phyloP scores from a whole-genome alignment of 1,284 basidiomycete species.

The Golubevia sp. region DNA sequence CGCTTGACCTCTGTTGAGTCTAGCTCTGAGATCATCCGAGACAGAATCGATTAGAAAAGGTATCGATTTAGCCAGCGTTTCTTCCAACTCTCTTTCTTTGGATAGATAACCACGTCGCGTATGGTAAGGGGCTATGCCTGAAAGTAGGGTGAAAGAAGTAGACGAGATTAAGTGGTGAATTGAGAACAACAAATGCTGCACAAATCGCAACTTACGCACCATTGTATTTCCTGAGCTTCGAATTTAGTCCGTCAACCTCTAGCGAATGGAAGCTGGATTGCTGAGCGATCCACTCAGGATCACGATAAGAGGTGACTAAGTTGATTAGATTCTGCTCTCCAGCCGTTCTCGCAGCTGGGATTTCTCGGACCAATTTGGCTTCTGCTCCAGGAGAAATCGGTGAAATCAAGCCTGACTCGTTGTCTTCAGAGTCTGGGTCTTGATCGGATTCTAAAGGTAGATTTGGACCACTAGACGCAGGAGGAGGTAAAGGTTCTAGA shows the following conservation, averaged over 20 bases:
- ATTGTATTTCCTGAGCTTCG: slow-evolving; percentile 77
- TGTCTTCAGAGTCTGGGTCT: neutral
- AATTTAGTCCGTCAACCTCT: slow-evolving; percentile 74
- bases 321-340: slow-evolving; percentile 12
- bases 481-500: slow-evolving; percentile 46
- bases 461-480: slow-evolving; percentile 57
- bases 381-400: slow-evolving; percentile 7
- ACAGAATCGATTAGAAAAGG: slow-evolving; percentile 65
- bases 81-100: slow-evolving; percentile 69
- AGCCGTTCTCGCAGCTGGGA: slow-evolving; percentile 1
- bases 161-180: too few relatives aligned
- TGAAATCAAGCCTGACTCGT: slow-evolving; percentile 3
- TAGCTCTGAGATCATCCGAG: slow-evolving; percentile 63
- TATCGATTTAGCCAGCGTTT: slow-evolving; percentile 66
- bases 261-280: slow-evolving; percentile 73
- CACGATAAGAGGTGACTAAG: slow-evolving; percentile 67
- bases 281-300: slow-evolving; percentile 74
- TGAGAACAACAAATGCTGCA: too few relatives aligned
- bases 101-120: slow-evolving; percentile 71
- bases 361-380: slow-evolving; percentile 8
- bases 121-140: slow-evolving; percentile 74
- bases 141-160: too few relatives aligned
- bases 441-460: slow-evolving; percentile 64
- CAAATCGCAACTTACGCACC: too few relatives aligned
- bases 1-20: slow-evolving; percentile 28